These are phyloP conservation scores for Batrachochytrium dendrobatidis DNA, from an alignment of 371 early-diverging fungal species.

Conservation along the genomic window DNA sequence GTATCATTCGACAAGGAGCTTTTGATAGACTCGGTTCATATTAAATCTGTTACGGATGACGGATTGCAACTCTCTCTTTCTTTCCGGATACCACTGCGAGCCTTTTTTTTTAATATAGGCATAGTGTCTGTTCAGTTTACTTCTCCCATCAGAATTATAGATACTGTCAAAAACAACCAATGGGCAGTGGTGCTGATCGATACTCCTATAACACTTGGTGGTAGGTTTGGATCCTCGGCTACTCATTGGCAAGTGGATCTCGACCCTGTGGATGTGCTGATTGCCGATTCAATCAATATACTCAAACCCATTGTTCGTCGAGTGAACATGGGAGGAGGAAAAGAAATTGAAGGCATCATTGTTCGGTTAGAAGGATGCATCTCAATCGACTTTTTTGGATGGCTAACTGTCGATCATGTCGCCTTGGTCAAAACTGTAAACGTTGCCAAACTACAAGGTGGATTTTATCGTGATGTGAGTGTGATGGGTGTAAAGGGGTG, in stretches of 20 bases:
- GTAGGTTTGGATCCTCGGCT: background rate
- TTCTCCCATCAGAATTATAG: constrained; percentile 3
- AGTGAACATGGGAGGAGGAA: constrained; percentile 3
- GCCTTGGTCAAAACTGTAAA: constrained; percentile 11
- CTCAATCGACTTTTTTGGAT: background rate
- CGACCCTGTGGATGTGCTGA: background rate
- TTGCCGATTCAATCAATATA: constrained; percentile 2
- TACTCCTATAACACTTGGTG: background rate
- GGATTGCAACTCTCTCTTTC: constrained; percentile 4
- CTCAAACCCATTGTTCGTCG: constrained; percentile 5
- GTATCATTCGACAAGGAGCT: background rate
- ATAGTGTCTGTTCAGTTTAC: constrained; percentile 2
- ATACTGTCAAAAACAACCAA: background rate
- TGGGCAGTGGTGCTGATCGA: constrained; percentile 7
- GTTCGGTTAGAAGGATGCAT: background rate
- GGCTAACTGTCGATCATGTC: constrained; percentile 4
- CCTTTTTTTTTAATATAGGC: background rate
- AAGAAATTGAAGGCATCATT: constrained; percentile 5
- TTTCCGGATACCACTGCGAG: constrained; percentile 4
- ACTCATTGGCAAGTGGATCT: constrained; percentile 5
- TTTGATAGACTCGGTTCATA: background rate
- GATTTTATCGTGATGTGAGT: too few species aligned
- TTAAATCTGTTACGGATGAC: constrained; percentile 5
- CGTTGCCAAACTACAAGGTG: constrained; percentile 8
- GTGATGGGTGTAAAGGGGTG: too few species aligned